These are phyloP conservation scores for Mariannaea sp. DNA, from an alignment of 2,329 filamentous ascomycete species.

Conservation along the genomic window DNA sequence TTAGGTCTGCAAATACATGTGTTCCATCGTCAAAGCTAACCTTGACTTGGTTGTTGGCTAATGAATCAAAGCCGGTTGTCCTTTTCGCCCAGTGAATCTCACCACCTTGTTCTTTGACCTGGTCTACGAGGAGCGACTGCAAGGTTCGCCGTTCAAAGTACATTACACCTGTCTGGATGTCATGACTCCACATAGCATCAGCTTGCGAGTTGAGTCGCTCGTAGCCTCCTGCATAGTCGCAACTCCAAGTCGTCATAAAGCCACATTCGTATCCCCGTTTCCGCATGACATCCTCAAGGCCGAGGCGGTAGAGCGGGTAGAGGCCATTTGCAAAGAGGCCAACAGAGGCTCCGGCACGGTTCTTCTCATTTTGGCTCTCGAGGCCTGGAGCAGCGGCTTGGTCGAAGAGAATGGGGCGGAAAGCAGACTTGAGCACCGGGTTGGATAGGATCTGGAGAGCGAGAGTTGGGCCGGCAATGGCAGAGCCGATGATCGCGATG, in stretches of 20 bases:
- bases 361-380: conserved; percentile 16
- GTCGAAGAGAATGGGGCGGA: conserved; percentile 25
- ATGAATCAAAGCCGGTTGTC: conserved; percentile 15
- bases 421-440: conserved; percentile 19
- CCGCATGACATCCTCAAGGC: conserved; percentile 23
- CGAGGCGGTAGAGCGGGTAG: conserved; percentile 26
- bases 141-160: conserved; percentile 31
- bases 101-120: conserved; percentile 24
- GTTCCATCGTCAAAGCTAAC: conserved; percentile 21
- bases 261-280: conserved; percentile 22
- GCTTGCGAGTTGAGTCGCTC: conserved; percentile 20
- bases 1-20: conserved; percentile 16
- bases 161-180: conserved; percentile 24
- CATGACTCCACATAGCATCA: conserved; percentile 28
- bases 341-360: conserved; percentile 31
- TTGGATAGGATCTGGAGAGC: conserved; percentile 28
- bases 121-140: conserved; percentile 25
- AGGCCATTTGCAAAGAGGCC: conserved; percentile 33
- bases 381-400: conserved; percentile 19
- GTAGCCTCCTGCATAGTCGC: conserved; percentile 14
- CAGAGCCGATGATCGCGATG: conserved; percentile 28
- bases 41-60: conserved; percentile 15
- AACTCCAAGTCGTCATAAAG: conserved; percentile 20
- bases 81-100: conserved; percentile 29
- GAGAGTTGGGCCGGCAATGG: conserved; percentile 26